A percentile compares a stretch with the other conserved stretches of the same genome.
phyloP scores from a whole-genome alignment of 1,284 basidiomycete species.

The Fomitopsis palustris region DNA sequence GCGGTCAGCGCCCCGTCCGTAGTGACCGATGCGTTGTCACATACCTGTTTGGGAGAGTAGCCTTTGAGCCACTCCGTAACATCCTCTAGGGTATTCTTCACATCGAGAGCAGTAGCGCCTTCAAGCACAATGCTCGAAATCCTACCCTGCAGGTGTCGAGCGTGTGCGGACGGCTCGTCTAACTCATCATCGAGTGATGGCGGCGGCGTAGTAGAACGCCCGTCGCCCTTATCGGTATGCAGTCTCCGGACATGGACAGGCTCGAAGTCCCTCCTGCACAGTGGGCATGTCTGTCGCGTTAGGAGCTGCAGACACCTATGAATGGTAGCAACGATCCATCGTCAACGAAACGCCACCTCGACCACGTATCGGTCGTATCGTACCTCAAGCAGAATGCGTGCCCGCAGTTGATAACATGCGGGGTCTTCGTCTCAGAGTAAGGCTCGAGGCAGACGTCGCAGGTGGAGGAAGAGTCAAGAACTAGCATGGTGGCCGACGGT shows the following conservation, averaged over 20 bases:
- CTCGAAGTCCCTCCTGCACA: slow-evolving; percentile 24
- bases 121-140: slow-evolving; percentile 35
- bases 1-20: neutral
- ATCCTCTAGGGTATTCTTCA: slow-evolving; percentile 33
- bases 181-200: slow-evolving; percentile 14
- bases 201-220: slow-evolving; percentile 17
- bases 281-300: slow-evolving; percentile 22
- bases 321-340: neutral
- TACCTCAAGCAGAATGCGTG: slow-evolving; percentile 39
- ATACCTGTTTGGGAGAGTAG: slow-evolving; percentile 34
- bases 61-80: slow-evolving; percentile 34
- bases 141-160: slow-evolving; percentile 31
- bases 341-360: neutral
- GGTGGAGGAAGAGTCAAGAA: slow-evolving; percentile 40
- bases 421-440: slow-evolving; percentile 32
- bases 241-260: slow-evolving; percentile 20
- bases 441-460: slow-evolving; percentile 48
- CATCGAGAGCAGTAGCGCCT: slow-evolving; percentile 32
- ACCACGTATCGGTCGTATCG: slow-evolving; percentile 4
- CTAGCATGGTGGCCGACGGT: slow-evolving; percentile 34
- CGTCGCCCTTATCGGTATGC: slow-evolving; percentile 23
- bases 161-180: slow-evolving; percentile 19
- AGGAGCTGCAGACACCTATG: slow-evolving; percentile 25
- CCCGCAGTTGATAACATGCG: slow-evolving; percentile 42
- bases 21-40: neutral